Percentiles rank a stretch among this genome's conserved stretches.
Evolutionary conservation across 768 basidiomycete species (phyloP).

Genomic region (Hericium erinaceus): DNA sequence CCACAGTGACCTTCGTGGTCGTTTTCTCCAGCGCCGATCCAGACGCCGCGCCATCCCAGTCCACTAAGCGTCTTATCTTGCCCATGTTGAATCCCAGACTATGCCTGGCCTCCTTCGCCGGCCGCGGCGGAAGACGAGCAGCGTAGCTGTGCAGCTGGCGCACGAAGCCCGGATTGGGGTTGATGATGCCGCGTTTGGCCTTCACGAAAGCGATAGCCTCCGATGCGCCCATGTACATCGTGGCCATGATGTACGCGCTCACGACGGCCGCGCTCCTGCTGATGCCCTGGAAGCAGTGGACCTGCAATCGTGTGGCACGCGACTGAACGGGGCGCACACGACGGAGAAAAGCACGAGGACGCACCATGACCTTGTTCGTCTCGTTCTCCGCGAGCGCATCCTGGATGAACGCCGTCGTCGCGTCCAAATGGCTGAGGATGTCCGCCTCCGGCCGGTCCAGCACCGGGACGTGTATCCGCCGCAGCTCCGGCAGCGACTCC

Average conservation of each 20-base stretch:
- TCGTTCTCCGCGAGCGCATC: slow-evolving; percentile 36
- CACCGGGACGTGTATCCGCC: slow-evolving; percentile 43
- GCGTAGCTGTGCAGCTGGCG: slow-evolving; percentile 17
- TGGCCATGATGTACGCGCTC: slow-evolving; percentile 49
- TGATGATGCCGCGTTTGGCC: slow-evolving; percentile 17
- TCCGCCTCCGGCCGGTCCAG: slow-evolving; percentile 32
- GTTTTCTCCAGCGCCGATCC: neutral
- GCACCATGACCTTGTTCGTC: slow-evolving; percentile 39
- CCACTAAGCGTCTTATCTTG: neutral
- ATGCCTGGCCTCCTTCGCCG: neutral
- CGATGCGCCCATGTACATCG: slow-evolving; percentile 17
- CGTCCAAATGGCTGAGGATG: slow-evolving; percentile 36
- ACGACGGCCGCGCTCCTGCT: slow-evolving; percentile 72
- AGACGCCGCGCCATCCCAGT: neutral
- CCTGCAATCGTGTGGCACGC: slow-evolving; percentile 29
- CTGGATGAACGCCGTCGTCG: slow-evolving; percentile 44
- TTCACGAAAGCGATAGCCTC: slow-evolving; percentile 20
- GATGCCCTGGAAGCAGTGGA: slow-evolving; percentile 71
- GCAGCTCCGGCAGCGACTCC: slow-evolving; percentile 25
- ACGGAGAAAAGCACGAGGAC: slow-evolving; percentile 13
- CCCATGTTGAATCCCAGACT: neutral
- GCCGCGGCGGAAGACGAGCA: neutral
- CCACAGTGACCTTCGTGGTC: neutral
- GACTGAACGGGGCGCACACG: neutral
- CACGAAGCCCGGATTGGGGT: slow-evolving; percentile 25